Evolutionary conservation across 1,139 yeast genomes (phyloP), one percentile per base, ranked within the genome.

Genomic region (Hanseniaspora uvarum): DNA sequence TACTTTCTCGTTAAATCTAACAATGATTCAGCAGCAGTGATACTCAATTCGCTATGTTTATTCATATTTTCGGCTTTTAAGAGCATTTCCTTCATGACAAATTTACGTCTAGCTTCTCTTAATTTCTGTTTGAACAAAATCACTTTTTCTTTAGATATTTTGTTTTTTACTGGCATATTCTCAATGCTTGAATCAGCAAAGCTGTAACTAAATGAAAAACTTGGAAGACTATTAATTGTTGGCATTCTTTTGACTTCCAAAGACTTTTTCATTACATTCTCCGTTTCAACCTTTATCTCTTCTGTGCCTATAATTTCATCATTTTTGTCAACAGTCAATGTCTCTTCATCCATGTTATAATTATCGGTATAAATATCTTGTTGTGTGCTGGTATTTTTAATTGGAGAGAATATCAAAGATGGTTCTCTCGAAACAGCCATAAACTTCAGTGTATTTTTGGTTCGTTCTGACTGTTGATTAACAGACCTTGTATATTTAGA

Each of bases 321-420:
- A 61, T 72, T 65, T 46, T 75, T 75, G 52, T 80, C 63, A 23
- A 63, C 62, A 57, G 73, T 77, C 55, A 82, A 68, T 19, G 69
- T 72, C 26, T 64, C 68, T 39, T 70, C 71, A 61, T 80, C 81
- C 23, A 16, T 23, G 43, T 39, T 10, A n/a, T n/a, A n/a, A n/a
- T n/a, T n/a, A 30, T 39, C 43, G n/a, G 12, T 3, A 6, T 23
- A 8, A 4, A 28, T 16, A 5, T 18, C 33, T 16, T 16, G 24
- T 28, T 41, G 28, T 10, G 33, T 33, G 39, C 19, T 21, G 21
- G 19, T 6, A 8, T 30, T 10, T 7, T 14, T 43, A 4, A n/a
- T n/a, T n/a, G 24, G n/a, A 18, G 33, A 10, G 14, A 3, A 16
- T 5, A 41, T 12, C n/a, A 41, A 16, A 18, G 62, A 81, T 84